Base-by-base conservation (phyloP, 257 asterid genomes). In the Gentiana macrophylla region DNA sequence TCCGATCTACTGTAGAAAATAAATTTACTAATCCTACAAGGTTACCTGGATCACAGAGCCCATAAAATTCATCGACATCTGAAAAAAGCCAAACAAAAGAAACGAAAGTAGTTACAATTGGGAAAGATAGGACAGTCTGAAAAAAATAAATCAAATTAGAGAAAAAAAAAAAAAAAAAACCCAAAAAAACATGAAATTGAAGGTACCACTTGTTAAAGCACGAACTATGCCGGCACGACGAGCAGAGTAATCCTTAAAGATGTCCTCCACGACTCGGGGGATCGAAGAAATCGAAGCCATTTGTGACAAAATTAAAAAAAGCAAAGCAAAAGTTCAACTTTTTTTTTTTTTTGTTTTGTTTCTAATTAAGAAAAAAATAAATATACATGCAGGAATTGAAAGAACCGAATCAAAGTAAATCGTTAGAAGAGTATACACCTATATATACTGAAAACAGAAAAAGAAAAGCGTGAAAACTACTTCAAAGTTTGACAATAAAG, bases 261-360 rank as follows among this genome's bases (percentile, higher is more conserved):
- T 86, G 73, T 86, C 94, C 73, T 86, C 95, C 6, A 86, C 95
- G 46, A 94, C 73, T 55, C 86, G 82, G 51, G 84, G 88, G 55
- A 69, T 74, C 32, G 80, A 68, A 11, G 79, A 67, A 57, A 72
- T 64, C 13, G 86, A 65, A 3, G 93, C 82, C 92, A 85, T 84
- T 45, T 41, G 2, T 49, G 46, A 41, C 46, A 5, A 41, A 41
- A 41, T 3, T 4, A 3, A 7, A 0, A 38, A 38, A 10, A 41
- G 46, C 6, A 41, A 41, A 10, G 46, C 46, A 10, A 41, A 41
- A 41, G 24, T 41, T 41, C 46, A 41, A 41, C 46, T 41, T 10
- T 3, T 3, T 41, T 7, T 41, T 2, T 2, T 41, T 41, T 7
- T 5, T 41, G 46, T 41, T 10, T 10, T 41, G 46, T 41, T 5